Conservation (phyloP, 768 basidiomycete genomes). For the Pleurotus tuoliensis region DNA sequence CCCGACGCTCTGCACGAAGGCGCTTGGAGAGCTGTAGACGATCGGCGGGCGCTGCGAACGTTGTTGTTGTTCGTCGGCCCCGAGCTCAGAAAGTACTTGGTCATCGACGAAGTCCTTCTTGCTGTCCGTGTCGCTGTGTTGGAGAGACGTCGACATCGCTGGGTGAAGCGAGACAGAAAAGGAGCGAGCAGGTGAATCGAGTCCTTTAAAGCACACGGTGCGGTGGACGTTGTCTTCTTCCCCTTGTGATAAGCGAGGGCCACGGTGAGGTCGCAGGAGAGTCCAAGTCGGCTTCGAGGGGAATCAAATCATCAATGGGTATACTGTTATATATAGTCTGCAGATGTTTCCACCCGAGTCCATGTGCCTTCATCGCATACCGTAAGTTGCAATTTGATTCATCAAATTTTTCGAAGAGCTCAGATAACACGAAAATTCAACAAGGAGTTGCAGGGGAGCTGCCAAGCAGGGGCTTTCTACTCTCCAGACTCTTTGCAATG, state of each 20-base stretch:
- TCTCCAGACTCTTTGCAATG: too few species aligned
- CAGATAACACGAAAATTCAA: too few species aligned
- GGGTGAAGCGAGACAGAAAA: slow-evolving; percentile 9
- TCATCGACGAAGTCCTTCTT: slow-evolving; percentile 12
- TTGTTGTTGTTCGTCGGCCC: neutral
- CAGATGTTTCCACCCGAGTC: neutral
- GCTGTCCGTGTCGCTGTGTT: neutral
- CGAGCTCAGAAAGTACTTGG: slow-evolving; percentile 10
- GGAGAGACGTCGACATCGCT: neutral
- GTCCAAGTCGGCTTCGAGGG: neutral
- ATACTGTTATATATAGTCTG: neutral
- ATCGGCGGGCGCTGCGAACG: slow-evolving; percentile 51
- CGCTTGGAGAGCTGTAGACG: slow-evolving; percentile 54
- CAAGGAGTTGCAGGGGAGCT: too few species aligned
- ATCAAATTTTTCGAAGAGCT: too few species aligned
- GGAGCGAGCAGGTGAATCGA: slow-evolving; percentile 9
- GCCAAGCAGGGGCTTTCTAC: too few species aligned
- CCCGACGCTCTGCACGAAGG: slow-evolving; percentile 51
- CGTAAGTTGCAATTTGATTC: neutral
- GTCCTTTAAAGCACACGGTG: neutral
- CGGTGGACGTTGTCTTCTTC: neutral
- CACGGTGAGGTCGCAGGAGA: neutral
- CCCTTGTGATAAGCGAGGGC: slow-evolving; percentile 5
- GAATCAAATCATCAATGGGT: neutral
- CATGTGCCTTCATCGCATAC: too few species aligned